phyloP scores from a whole-genome alignment of 768 basidiomycete genomes.

The Thelephora ganbajun region DNA sequence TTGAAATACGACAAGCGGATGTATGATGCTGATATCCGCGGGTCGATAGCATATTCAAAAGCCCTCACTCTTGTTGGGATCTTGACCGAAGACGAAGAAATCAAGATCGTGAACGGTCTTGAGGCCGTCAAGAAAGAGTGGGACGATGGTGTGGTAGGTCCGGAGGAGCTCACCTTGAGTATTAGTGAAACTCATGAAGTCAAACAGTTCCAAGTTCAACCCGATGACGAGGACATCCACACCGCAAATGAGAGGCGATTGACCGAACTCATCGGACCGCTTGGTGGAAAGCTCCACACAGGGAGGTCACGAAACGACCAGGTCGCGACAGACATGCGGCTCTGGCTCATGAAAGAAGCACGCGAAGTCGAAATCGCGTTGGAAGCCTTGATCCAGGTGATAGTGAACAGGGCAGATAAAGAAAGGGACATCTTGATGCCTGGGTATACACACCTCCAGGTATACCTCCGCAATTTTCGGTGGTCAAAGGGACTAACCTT shows the following conservation, averaged over 20 bases:
- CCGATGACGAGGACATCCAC: conserved; percentile 98
- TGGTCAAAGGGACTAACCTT: neutral
- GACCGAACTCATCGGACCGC: conserved; percentile 82
- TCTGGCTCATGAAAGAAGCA: conserved; percentile 85
- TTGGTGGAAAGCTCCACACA: conserved; percentile 94
- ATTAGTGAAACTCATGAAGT: neutral
- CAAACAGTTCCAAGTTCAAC: conserved; percentile 53
- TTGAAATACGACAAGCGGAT: conserved; percentile 90
- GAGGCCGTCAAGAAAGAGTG: conserved; percentile 72
- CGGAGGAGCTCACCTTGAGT: neutral
- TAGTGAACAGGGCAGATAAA: conserved; percentile 86
- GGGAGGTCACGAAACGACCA: conserved; percentile 97
- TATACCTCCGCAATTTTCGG: conserved; percentile 18
- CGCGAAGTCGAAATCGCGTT: conserved; percentile 50
- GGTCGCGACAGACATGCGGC: conserved; percentile 94
- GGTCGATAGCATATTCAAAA: conserved; percentile 94
- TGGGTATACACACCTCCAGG: conserved; percentile 97
- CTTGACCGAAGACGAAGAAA: conserved; percentile 62
- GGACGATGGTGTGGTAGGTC: conserved; percentile 51
- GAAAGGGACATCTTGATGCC: conserved; percentile 87
- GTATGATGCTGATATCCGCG: conserved; percentile 82
- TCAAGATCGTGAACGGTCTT: conserved; percentile 61
- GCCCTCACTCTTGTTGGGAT: conserved; percentile 72
- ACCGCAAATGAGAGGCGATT: conserved; percentile 95
- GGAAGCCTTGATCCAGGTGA: conserved; percentile 69